phyloP scores from a whole-genome alignment of 2,329 filamentous ascomycete species.

The Fulvia fulva region DNA sequence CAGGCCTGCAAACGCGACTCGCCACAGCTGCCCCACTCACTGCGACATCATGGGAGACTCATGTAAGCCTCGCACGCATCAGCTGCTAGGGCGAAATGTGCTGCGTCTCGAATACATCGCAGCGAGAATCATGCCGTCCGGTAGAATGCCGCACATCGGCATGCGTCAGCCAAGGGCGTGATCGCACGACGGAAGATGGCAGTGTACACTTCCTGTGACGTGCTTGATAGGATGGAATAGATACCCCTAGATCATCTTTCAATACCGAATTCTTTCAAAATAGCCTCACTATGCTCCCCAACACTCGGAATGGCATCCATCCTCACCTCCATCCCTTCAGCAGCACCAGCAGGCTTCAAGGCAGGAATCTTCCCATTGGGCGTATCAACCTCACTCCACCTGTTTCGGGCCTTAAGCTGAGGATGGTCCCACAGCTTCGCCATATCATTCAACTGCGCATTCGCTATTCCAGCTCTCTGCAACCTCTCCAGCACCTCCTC shows the following conservation, averaged over 20 bases:
- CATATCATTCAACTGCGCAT: conserved; percentile 55
- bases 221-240: no score
- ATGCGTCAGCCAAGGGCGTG: neutral
- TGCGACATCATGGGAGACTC: neutral
- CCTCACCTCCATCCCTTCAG: conserved; percentile 31
- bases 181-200: neutral
- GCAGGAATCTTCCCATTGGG: conserved; percentile 46
- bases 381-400: conserved; percentile 52
- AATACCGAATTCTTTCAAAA: conserved; percentile 44
- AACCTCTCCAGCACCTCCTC: conserved; percentile 42
- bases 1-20: no score
- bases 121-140: no score
- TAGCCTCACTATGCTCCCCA: conserved; percentile 50
- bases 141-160: neutral
- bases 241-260: conserved; percentile 9
- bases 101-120: no score
- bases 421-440: conserved; percentile 52
- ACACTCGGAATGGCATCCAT: conserved; percentile 48
- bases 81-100: no score
- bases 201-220: neutral
- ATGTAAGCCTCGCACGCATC: neutral
- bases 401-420: conserved; percentile 48
- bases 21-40: neutral
- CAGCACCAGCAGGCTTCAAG: conserved; percentile 49
- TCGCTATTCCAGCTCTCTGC: conserved; percentile 51